These are phyloP conservation scores for Samsoniella hepiali DNA, from an alignment of 2,329 filamentous ascomycete genomes.

Conservation along the genomic window DNA sequence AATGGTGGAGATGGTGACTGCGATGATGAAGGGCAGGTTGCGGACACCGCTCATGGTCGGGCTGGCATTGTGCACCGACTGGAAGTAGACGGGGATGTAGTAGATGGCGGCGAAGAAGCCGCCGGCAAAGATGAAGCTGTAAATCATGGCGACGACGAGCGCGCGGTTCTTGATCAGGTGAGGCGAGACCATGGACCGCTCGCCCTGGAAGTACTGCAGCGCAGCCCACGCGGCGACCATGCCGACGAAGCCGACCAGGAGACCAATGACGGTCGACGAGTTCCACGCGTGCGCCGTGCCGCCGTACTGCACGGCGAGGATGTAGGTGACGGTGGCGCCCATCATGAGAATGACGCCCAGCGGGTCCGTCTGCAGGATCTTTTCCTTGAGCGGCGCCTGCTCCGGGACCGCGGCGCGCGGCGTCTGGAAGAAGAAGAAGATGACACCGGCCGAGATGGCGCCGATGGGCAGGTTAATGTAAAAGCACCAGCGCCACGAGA, in stretches of 20 bases:
- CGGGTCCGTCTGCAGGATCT: conserved; percentile 43
- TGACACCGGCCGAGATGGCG: conserved; percentile 27
- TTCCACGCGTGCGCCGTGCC: conserved; percentile 40
- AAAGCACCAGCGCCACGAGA: conserved; percentile 31
- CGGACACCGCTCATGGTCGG: conserved; percentile 37
- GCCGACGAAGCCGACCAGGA: conserved; percentile 32
- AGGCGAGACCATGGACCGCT: conserved; percentile 38
- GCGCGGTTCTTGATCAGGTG: conserved; percentile 34
- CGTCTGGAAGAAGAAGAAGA: conserved; percentile 37
- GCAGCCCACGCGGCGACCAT: conserved; percentile 31
- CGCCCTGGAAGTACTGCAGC: conserved; percentile 38
- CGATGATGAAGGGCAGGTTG: conserved; percentile 39
- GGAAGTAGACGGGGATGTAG: conserved; percentile 40
- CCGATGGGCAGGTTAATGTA: conserved; percentile 34
- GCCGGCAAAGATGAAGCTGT: conserved; percentile 38
- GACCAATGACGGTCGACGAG: conserved; percentile 34
- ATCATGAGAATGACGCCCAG: conserved; percentile 40
- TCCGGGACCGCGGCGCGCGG: conserved; percentile 34
- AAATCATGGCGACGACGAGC: conserved; percentile 32
- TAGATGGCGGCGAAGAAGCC: conserved; percentile 38
- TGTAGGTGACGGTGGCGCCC: conserved; percentile 36
- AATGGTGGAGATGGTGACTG: conserved; percentile 41
- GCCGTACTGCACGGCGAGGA: conserved; percentile 43
- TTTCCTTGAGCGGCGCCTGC: conserved; percentile 34
- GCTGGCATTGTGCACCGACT: conserved; percentile 33